These are phyloP conservation scores for Vachellia collinsii DNA, from an alignment of 306 rosid species.

Conservation along the genomic window DNA sequence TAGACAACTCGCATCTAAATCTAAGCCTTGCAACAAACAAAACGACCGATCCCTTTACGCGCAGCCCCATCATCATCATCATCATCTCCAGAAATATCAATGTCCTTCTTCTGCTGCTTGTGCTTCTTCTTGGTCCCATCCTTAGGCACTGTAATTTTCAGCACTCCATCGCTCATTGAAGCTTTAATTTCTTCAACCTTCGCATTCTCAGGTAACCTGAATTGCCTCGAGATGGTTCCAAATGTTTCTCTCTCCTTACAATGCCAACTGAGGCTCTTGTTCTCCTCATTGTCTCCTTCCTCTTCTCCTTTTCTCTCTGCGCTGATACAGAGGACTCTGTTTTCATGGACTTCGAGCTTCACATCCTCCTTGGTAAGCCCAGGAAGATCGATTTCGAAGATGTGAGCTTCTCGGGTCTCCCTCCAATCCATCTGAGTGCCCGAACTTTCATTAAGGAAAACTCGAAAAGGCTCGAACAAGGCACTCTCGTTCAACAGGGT, in stretches of 20 bases:
- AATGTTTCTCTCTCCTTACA: constrained; percentile 54
- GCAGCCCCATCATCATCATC: constrained; percentile 35
- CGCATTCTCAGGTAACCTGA: constrained; percentile 62
- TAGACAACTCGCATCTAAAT: constrained; percentile 29
- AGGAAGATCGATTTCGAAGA: constrained; percentile 61
- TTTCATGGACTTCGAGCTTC: constrained; percentile 53
- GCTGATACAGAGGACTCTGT: constrained; percentile 46
- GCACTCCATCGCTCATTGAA: constrained; percentile 58
- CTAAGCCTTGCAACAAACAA: constrained; percentile 64
- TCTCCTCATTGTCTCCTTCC: constrained; percentile 12
- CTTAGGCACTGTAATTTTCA: constrained; percentile 54
- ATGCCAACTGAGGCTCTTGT: constrained; percentile 54
- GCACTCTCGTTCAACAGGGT: constrained; percentile 40
- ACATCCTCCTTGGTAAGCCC: constrained; percentile 61
- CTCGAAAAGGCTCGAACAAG: constrained; percentile 31
- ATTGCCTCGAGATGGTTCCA: constrained; percentile 44
- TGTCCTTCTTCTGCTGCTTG: constrained; percentile 28
- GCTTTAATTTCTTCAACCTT: constrained; percentile 60
- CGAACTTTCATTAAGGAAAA: constrained; percentile 23
- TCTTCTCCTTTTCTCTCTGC: constrained; percentile 47
- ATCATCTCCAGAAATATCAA: constrained; percentile 43
- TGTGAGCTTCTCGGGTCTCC: constrained; percentile 50
- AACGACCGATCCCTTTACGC: constrained; percentile 56
- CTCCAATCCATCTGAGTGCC: constrained; percentile 61
- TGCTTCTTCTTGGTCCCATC: constrained; percentile 47